Evolutionary conservation across 2,329 filamentous ascomycete genomes (phyloP), one percentile per base, ranked within the genome.

Genomic region (Aspergillus latus): DNA sequence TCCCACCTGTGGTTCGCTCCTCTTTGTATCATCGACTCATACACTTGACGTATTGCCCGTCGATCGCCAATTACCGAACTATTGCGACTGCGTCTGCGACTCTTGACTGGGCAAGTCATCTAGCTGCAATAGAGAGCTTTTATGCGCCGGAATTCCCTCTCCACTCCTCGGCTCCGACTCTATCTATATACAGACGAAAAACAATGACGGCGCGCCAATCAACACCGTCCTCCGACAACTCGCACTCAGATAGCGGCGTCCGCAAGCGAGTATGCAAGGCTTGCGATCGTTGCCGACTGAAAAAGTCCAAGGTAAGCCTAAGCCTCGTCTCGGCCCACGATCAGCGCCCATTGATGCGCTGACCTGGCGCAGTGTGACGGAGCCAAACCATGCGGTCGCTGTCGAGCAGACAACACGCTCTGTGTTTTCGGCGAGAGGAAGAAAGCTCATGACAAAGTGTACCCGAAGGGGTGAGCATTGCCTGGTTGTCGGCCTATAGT

Each of bases 211-310:
- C 72, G 46, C 72, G 72, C 40, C 73, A 75, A 66, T 69, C 73
- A 62, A 69, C 72, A 52, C 73, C 73, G 34, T 62, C 67, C n/a
- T 73, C 71, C 39, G 72, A 75, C 26, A 64, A 74, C 56, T 73
- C 71, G 29, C 72, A 74, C 61, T 73, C 74, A 15, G 78, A 80
- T 65, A 74, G 73, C 59, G 79, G 77, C 61, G 76, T 74, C 37
- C 73, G 84, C 63, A 87, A 87, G 73, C 78, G 84, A 66, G 84
- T 87, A 39, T 85, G 84, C 70, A 87, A 87, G 73, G 84, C 84
- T 26, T 87, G 84, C 71, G 84, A 87, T 71, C 79, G 84, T 57
- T 87, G 84, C 74, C 78, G 84, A 47, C 64, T 86, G 56, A 87
- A 87, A 73, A 87, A 87, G 68, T 86, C 84, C 68, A 87, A 87